Conservation (phyloP, 2,329 filamentous ascomycete genomes). For the Amylocarpus encephaloides region DNA sequence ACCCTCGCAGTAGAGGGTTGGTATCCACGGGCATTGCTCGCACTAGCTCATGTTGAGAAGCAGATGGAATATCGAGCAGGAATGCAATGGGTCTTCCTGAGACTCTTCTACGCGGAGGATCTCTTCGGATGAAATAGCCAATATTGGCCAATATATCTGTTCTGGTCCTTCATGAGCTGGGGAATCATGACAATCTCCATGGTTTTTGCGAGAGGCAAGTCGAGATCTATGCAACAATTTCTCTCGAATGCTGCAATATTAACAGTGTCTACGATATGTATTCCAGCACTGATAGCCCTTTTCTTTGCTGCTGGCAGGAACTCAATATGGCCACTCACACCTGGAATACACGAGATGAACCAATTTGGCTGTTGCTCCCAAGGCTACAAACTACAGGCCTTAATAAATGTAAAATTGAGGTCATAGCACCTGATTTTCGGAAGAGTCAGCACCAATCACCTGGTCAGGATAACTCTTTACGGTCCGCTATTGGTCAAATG, state of each 20-base stretch:
- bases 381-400: too few relatives aligned
- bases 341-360: slow-evolving; percentile 32
- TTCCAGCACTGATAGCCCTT: slow-evolving; percentile 11
- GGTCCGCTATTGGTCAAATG: too few relatives aligned
- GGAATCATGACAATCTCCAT: slow-evolving; percentile 1
- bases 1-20: slow-evolving; percentile 33
- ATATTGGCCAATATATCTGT: slow-evolving; percentile 30
- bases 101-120: slow-evolving; percentile 36
- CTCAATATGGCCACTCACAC: slow-evolving; percentile 11
- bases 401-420: too few relatives aligned
- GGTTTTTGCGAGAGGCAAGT: not conserved
- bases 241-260: slow-evolving; percentile 7
- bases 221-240: not conserved
- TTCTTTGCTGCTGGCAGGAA: slow-evolving; percentile 16
- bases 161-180: slow-evolving; percentile 4
- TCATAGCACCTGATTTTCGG: too few relatives aligned
- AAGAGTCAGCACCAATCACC: too few relatives aligned
- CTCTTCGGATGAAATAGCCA: slow-evolving; percentile 36
- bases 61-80: slow-evolving; percentile 20
- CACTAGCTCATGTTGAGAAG: slow-evolving; percentile 28
- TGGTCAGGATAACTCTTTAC: too few relatives aligned
- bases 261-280: slow-evolving; percentile 4
- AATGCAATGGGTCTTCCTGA: slow-evolving; percentile 30
- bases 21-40: slow-evolving; percentile 29
- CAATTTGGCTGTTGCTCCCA: slow-evolving; percentile 37